These are phyloP conservation scores for Colletotrichum sp. DNA, from an alignment of 2,329 filamentous ascomycete genomes.

Conservation along the genomic window DNA sequence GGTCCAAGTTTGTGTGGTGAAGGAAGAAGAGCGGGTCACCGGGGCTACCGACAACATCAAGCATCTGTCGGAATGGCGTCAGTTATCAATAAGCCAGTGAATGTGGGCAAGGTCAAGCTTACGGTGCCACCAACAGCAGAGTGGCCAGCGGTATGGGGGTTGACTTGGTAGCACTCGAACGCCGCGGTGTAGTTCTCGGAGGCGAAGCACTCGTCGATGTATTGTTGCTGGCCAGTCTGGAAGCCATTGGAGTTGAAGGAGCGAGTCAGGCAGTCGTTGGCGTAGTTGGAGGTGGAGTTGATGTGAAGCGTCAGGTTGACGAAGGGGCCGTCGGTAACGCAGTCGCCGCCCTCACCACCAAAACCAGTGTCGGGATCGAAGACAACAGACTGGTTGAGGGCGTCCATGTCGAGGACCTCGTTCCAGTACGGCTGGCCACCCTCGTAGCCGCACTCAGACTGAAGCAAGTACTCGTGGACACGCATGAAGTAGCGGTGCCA, in stretches of 20 bases:
- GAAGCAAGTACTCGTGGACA: conserved; percentile 31
- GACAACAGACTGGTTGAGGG: background rate
- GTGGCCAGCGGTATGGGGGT: conserved; percentile 9
- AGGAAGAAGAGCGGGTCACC: conserved; percentile 15
- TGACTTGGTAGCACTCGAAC: conserved; percentile 6
- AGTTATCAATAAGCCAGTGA: background rate
- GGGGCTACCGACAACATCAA: conserved; percentile 9
- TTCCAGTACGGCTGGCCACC: conserved; percentile 28
- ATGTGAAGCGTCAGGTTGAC: conserved; percentile 11
- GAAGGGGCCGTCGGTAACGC: conserved; percentile 13
- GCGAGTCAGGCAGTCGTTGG: background rate
- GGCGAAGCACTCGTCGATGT: conserved; percentile 11
- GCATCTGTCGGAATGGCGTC: background rate
- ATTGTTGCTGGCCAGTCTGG: background rate
- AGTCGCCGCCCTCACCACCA: background rate
- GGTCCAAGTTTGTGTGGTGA: conserved; percentile 14
- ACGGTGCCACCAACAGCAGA: conserved; percentile 14
- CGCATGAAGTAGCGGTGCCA: conserved; percentile 32
- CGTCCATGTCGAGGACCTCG: conserved; percentile 3
- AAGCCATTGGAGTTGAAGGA: conserved; percentile 6
- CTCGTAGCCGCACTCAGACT: conserved; percentile 30
- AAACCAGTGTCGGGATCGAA: conserved; percentile 13
- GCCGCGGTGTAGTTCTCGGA: conserved; percentile 2
- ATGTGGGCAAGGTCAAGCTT: background rate
- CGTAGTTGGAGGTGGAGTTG: background rate